Evolutionary conservation across 192 early-diverging fungal genomes (phyloP), one percentile per base, ranked within the genome.

Genomic region (Podochytrium sp.): DNA sequence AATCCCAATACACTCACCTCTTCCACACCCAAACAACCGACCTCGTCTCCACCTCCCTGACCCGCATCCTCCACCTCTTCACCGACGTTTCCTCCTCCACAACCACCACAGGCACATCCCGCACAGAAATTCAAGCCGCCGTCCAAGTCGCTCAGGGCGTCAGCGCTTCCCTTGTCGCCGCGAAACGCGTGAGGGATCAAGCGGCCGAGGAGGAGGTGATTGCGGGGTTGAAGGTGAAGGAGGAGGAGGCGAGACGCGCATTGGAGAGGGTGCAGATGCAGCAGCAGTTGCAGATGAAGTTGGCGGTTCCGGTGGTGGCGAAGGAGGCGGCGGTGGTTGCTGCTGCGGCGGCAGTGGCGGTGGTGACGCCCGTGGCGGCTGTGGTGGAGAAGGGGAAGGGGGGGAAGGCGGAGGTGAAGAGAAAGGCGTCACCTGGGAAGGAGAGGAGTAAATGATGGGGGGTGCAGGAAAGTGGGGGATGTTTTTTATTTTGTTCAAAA

Each of bases 41-140:
- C 5, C 50, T 75, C 40, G 64, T 75, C 1, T 51, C 25, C 7
- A 5, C 5, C 20, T 14, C 74, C 32, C 32, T 75, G 7, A 49
- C 38, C 52, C 62, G 74, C 7, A 41, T 75, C 47, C 43, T 65
- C 47, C 25, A 42, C 27, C 41, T 75, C 7, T 75, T 75, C 29
- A 53, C 56, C 10, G 65, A 75, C 41, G 53, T 75, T 30, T 37
- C 49, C 25, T 27, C 29, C 6, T 69, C 52, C 35, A 30, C 6
- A 1, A 34, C 32, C 1, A 51, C 32, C 6, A 29, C 20, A 5
- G 1, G 32, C 18, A 38, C 25, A 40, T 38, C 50, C 27, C 18
- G 55, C 52, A 56, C 16, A 25, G 66, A 69, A 35, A 37, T 69
- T 51, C 50, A 34, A 39, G 66, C 66, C 12, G 33, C 66, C 1